A percentile compares a stretch with the other conserved stretches of the same genome.
Evolutionary conservation across 805 yeast genomes (phyloP).

Genomic region (Lachancea dasiensis): DNA sequence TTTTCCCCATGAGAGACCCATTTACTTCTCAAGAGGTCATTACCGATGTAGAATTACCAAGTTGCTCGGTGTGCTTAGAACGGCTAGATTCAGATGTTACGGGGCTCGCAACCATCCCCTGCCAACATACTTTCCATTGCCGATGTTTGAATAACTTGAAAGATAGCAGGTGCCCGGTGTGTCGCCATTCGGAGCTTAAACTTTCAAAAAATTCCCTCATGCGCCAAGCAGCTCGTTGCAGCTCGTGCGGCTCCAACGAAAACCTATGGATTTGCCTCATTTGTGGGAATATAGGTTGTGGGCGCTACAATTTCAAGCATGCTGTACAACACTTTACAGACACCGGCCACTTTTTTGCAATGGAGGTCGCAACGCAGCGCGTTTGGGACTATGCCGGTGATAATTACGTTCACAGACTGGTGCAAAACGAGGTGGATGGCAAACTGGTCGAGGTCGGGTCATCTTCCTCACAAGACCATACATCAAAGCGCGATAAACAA

Average conservation of each 20-base stretch:
- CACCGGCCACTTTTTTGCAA: constrained; percentile 83
- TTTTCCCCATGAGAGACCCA: constrained; percentile 62
- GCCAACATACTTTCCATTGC: constrained; percentile 92
- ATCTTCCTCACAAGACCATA: constrained; percentile 8
- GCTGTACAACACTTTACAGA: constrained; percentile 74
- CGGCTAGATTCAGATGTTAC: constrained; percentile 76
- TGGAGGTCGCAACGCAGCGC: constrained; percentile 78
- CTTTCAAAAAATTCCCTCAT: constrained; percentile 18
- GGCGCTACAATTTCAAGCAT: constrained; percentile 79
- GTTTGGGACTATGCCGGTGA: constrained; percentile 96
- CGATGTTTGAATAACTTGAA: constrained; percentile 83
- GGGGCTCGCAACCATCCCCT: constrained; percentile 80
- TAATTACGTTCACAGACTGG: constrained; percentile 77
- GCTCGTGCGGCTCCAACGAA: constrained; percentile 49
- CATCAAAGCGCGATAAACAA: constrained; percentile 42
- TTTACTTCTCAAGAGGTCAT: constrained; percentile 39
- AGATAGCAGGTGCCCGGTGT: constrained; percentile 87
- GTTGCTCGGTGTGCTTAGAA: constrained; percentile 90
- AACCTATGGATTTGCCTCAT: constrained; percentile 85
- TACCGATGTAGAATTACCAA: constrained; percentile 60
- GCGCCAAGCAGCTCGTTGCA: constrained; percentile 40
- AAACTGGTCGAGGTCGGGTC: constrained; percentile 73
- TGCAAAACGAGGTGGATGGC: constrained; percentile 84
- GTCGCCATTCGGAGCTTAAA: constrained; percentile 61
- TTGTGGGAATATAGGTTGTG: constrained; percentile 92